Evolutionary conservation across 768 basidiomycete species (phyloP), one percentile per base, ranked within the genome.

Genomic region (Mycena belliarum): DNA sequence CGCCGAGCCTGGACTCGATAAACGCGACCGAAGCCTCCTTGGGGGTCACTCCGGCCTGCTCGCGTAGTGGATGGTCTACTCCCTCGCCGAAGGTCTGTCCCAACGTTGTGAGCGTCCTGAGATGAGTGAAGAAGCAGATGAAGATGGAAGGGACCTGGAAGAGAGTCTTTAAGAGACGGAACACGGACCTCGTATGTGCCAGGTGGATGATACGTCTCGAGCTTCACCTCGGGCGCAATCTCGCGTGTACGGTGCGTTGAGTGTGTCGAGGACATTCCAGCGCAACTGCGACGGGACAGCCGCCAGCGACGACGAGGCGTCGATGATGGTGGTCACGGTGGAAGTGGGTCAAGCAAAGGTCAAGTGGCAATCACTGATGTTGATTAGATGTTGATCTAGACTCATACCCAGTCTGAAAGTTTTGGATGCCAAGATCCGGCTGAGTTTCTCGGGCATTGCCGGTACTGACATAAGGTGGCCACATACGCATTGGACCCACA

Each of bases 121-220:
- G 26, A 18, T 15, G 8, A 23, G 26, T 23, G 18, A 42, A 37
- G 8, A 37, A 11, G 23, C 28, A 15, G n/a, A n/a, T n/a, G n/a
- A n/a, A n/a, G n/a, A n/a, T n/a, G n/a, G n/a, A n/a, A n/a, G n/a
- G n/a, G n/a, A n/a, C n/a, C n/a, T n/a, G n/a, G n/a, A n/a, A n/a
- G n/a, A n/a, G n/a, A n/a, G n/a, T n/a, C n/a, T n/a, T n/a, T n/a
- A 15, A 11, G 35, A 52, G 11, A 24, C 3, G 14, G 49, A 10
- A 37, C 58, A 51, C 55, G 1, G 16, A 73, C 75, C 68, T 75
- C 68, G 57, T 66, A 75, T 18, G 67, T 70, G 35, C 72, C 72
- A 25, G 60, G 59, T 12, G 76, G 76, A 63, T 76, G 72, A 67
- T 69, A 77, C 11, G 68, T 63, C 54, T 73, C 72, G 35, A 77